Conservation (phyloP, 257 asterid species). For the Coffea eugenioides region DNA sequence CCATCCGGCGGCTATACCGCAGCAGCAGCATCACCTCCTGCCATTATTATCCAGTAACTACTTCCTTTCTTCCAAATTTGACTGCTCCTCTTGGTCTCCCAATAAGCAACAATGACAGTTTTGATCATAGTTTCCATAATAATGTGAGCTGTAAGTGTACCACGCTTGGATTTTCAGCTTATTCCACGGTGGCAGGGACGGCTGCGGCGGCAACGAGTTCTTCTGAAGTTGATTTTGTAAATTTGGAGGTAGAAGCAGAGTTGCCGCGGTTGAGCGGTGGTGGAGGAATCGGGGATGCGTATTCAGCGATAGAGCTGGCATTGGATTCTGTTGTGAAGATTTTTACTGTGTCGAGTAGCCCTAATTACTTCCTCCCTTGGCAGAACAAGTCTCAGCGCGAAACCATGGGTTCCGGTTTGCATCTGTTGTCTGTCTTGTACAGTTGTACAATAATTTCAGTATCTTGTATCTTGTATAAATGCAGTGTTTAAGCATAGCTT, state of each 20-base stretch:
- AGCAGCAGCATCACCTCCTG: not conserved
- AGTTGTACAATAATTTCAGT: too few species aligned
- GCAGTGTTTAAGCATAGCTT: not conserved
- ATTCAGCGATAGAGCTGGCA: conserved; percentile 75
- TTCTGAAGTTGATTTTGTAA: conserved; percentile 6
- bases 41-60: not conserved
- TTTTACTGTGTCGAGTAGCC: conserved; percentile 88
- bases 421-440: not conserved
- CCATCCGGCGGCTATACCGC: conserved; percentile 9
- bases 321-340: conserved; percentile 94
- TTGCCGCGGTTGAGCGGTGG: conserved; percentile 24
- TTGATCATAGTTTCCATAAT: not conserved
- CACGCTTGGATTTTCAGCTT: not conserved
- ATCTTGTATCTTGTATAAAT: too few species aligned
- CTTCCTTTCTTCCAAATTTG: not conserved
- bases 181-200: not conserved
- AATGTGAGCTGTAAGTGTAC: not conserved
- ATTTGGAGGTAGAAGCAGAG: conserved; percentile 18
- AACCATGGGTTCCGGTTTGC: conserved; percentile 89
- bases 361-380: conserved; percentile 91
- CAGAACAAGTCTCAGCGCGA: conserved; percentile 94
- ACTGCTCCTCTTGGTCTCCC: not conserved
- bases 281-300: conserved; percentile 44
- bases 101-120: not conserved
- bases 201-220: conserved; percentile 5